phyloP scores from a whole-genome alignment of 768 basidiomycete genomes.

The Kwoniella pini region DNA sequence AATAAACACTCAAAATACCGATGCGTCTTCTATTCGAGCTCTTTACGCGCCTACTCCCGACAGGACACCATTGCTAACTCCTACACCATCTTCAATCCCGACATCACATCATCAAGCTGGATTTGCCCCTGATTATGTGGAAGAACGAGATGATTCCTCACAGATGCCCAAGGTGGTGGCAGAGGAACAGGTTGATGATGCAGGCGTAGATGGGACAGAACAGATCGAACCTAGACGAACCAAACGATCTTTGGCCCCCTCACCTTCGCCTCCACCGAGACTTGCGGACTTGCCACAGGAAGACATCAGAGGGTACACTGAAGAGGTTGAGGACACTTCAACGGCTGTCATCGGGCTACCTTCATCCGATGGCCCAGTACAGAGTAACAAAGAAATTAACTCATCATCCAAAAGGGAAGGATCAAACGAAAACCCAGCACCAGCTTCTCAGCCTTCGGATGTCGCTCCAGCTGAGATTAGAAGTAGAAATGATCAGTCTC shows the following conservation, averaged over 20 bases:
- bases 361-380: too few species aligned
- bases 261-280: constrained; percentile 17
- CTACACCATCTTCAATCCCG: neutral
- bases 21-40: constrained; percentile 9
- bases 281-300: neutral
- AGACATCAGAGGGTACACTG: neutral
- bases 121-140: too few species aligned
- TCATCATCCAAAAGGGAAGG: too few species aligned
- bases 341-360: too few species aligned
- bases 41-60: constrained; percentile 12
- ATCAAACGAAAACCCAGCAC: too few species aligned
- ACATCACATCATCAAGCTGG: too few species aligned
- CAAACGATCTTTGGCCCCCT: constrained; percentile 27
- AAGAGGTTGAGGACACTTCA: neutral
- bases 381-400: too few species aligned
- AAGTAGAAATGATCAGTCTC: too few species aligned
- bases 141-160: neutral
- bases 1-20: neutral
- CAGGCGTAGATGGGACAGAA: neutral
- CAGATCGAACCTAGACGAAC: constrained; percentile 1
- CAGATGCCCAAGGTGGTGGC: neutral
- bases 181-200: too few species aligned
- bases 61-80: neutral
- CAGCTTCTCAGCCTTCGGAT: too few species aligned
- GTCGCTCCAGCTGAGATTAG: too few species aligned